Percentiles rank a stretch among this genome's conserved stretches.
Conservation (phyloP, 371 early-diverging fungal species). For the Mucor racemosus region DNA sequence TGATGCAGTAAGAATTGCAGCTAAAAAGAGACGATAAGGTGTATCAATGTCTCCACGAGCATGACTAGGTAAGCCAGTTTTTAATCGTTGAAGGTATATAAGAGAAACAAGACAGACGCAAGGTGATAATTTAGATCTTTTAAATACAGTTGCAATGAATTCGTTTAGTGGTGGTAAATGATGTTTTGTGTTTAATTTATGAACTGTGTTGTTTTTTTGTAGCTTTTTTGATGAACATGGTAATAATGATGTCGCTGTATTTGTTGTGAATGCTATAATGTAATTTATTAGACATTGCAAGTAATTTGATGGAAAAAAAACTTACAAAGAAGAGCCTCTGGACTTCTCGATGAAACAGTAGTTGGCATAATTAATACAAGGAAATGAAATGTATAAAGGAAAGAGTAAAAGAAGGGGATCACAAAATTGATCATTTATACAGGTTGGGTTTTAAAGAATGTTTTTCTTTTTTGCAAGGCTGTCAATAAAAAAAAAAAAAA, state of each 20-base stretch:
- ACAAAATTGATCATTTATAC: conserved; percentile 3
- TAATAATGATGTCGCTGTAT: conserved; percentile 50
- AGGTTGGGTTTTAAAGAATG: not conserved
- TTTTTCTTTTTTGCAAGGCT: not conserved
- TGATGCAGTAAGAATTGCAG: conserved; percentile 71
- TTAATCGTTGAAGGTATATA: conserved; percentile 78
- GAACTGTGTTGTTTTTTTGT: conserved; percentile 1
- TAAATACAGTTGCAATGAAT: conserved; percentile 48
- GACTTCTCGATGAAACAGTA: conserved; percentile 51
- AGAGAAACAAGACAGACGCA: conserved; percentile 65
- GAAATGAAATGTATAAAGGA: not conserved
- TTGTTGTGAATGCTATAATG: conserved; percentile 45
- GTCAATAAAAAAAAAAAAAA: not conserved
- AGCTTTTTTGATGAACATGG: conserved; percentile 34
- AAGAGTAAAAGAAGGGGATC: conserved; percentile 8
- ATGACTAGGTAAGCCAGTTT: conserved; percentile 61
- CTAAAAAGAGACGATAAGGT: conserved; percentile 77
- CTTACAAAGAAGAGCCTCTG: conserved; percentile 55
- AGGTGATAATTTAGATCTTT: conserved; percentile 47
- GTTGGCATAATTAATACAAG: conserved; percentile 22
- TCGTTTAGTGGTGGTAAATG: conserved; percentile 44
- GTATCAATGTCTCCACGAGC: conserved; percentile 78
- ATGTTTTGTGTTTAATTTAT: conserved; percentile 9
- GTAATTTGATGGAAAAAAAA: not conserved
- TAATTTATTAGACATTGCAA: conserved; percentile 1